A percentile compares a stretch with the other conserved stretches of the same genome.
Conservation (phyloP, 257 asterid genomes). For the Lantana camara region DNA sequence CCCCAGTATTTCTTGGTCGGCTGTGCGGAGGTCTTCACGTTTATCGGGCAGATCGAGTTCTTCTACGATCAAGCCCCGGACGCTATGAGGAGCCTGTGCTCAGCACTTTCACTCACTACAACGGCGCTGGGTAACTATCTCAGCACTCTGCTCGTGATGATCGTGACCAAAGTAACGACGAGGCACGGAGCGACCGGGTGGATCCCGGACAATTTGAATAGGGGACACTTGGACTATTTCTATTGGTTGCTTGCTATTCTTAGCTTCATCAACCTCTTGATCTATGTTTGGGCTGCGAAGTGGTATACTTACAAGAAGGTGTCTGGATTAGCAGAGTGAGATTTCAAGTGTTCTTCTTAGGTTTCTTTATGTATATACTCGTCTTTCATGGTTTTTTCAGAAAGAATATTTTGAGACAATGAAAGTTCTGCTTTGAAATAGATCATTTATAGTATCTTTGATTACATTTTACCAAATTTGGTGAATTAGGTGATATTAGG, state of each 20-base stretch:
- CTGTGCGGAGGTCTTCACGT: conserved; percentile 81
- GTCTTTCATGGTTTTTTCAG: no score
- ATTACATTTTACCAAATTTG: no score
- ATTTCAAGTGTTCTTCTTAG: no score
- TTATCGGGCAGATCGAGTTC: conserved; percentile 78
- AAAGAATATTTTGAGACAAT: no score
- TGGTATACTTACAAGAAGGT: conserved; percentile 79
- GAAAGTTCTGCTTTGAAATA: no score
- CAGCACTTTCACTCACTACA: conserved; percentile 74
- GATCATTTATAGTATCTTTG: no score
- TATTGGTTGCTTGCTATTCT: conserved; percentile 67
- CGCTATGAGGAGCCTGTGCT: conserved; percentile 78
- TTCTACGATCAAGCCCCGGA: conserved; percentile 94
- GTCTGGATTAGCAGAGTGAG: no score
- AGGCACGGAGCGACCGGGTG: conserved; percentile 60
- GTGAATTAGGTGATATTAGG: no score
- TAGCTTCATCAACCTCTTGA: conserved; percentile 59
- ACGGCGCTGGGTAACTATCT: conserved; percentile 69
- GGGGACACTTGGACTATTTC: conserved; percentile 85
- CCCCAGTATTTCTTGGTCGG: conserved; percentile 85
- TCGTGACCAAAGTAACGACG: conserved; percentile 56
- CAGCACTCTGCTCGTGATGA: conserved; percentile 58
- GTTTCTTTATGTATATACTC: no score
- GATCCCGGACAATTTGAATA: conserved; percentile 77
- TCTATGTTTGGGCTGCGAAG: conserved; percentile 50